Base-by-base conservation (phyloP, 805 yeast species). In the Wickerhamomyces chambardii region DNA sequence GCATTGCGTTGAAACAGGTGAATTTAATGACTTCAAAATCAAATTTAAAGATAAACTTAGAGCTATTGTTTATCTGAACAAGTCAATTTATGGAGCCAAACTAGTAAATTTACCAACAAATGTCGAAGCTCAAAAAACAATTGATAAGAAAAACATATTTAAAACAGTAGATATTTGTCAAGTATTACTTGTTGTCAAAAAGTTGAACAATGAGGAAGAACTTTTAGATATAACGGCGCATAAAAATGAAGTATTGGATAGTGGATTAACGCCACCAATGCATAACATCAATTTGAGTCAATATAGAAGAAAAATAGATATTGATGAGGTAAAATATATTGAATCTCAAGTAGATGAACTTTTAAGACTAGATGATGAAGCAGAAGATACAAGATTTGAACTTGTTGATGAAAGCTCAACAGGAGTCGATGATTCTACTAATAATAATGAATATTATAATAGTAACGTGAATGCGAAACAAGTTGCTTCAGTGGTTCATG, bases 31-130 rank as follows among this genome's bases (percentile, higher is more conserved):
- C 2, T 66, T 90, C 28, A 70, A 70, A 33, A 71, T 92, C 43
- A 82, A 81, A 51, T 90, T 95, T 86, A 75, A 81, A 40, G 92
- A 90, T 43, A 68, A 78, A 34, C 71, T 79, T 30, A 75, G 85
- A 40, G 97, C 97, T 0, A 69, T 85, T 16, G 75, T 90, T 3
- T 68, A 71, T 17, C 70, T 92, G n/a, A 73, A 76, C 40, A 80
- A 76, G 30, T 68, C 74, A 12, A 55, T 77, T 41, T 90, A 84
- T 55, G 86, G 84, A 6, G 96, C 95, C 0, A 77, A 85, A 42
- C 61, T 92, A 26, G 75, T 92, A n/a, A 90, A 89, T 47, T 62
- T 92, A 42, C 98, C 98, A 0, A 84, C 95, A 0, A 59, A 89
- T 4, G 72, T 84, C 9, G 98, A 92, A 54, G 75, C 84, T 6